Evolutionary conservation across 345 rosid genomes (phyloP), one percentile per base, ranked within the genome.

Genomic region (Gossypium raimondii): DNA sequence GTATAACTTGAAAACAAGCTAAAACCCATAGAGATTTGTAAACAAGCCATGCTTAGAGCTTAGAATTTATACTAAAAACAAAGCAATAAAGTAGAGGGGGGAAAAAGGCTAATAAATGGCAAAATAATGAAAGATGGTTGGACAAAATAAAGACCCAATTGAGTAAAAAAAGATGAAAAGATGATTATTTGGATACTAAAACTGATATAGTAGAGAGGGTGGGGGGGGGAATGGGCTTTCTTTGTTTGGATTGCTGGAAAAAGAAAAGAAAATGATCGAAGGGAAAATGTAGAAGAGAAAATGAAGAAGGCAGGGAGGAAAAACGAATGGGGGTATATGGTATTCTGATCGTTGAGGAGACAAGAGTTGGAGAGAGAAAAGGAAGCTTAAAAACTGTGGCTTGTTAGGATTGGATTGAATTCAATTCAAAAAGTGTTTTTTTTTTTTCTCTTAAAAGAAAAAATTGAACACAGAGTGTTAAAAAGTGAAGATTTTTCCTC

Each of bases 31-130:
- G 61, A 53, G 67, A 57, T 67, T n/a, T 22, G 20, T 22, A 5
- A 72, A n/a, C 64, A 57, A 67, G 1, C 50, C 74, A 59, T 58
- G 71, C 66, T 59, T 24, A n/a, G 34, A 65, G 63, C 70, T 29
- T 51, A 48, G 73, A 53, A 34, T 79, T 71, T 71, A 84, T 78
- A 66, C 64, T 25, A 47, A 25, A 20, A 16, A 17, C 41, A 16
- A 22, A 55, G 55, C 25, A 73, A 66, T 13, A 74, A 64, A 64
- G 67, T 38, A 2, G 20, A 55, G 3, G 10, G 52, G 10, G 6
- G 27, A 45, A 57, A 25, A 14, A 53, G 13, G n/a, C n/a, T 70
- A 77, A 75, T 34, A 67, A 58, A 66, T 67, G 41, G 64, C 72
- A 74, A 67, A 27, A 51, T n/a, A 29, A 66, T 24, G 25, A 43